Conservation (phyloP, 2,329 filamentous ascomycete genomes). For the Immersiporthe knoxdaviesiana region DNA sequence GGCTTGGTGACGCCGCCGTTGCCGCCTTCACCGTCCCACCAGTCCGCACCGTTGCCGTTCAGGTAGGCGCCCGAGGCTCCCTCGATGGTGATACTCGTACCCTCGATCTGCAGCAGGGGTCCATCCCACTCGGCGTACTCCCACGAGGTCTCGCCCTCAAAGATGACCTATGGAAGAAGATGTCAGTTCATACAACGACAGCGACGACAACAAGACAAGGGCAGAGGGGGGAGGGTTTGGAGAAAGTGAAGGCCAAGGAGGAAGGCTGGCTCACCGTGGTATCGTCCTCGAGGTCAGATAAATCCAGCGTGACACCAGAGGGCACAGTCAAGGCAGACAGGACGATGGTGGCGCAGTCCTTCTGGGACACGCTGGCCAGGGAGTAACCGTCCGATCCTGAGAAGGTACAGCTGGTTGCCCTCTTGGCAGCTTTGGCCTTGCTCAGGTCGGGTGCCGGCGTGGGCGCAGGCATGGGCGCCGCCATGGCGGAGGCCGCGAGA, state of each 20-base stretch:
- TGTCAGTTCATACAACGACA: constrained; percentile 22
- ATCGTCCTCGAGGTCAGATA: constrained; percentile 51
- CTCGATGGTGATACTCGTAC: constrained; percentile 56
- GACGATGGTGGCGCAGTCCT: constrained; percentile 57
- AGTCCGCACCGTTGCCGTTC: constrained; percentile 57
- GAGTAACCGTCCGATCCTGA: constrained; percentile 46
- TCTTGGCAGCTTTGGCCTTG: constrained; percentile 17
- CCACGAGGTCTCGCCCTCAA: constrained; percentile 67
- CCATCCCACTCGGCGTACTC: constrained; percentile 68
- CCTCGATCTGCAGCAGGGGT: constrained; percentile 64
- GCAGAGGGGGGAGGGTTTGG: too few species aligned
- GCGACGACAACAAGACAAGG: background rate
- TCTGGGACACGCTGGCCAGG: constrained; percentile 48
- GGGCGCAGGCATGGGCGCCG: constrained; percentile 20
- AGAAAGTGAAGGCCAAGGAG: constrained; percentile 31
- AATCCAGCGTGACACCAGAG: constrained; percentile 60
- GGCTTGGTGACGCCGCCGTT: constrained; percentile 66
- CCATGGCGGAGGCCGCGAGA: constrained; percentile 27
- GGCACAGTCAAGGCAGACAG: constrained; percentile 58
- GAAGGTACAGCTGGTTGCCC: constrained; percentile 54
- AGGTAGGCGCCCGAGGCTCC: constrained; percentile 56
- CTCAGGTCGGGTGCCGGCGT: constrained; percentile 21
- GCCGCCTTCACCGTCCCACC: constrained; percentile 63
- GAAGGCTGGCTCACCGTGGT: constrained; percentile 43
- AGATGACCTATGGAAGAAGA: constrained; percentile 50